Evolutionary conservation across 768 basidiomycete species (phyloP).

Genomic region (Tylopilus subfusipes): DNA sequence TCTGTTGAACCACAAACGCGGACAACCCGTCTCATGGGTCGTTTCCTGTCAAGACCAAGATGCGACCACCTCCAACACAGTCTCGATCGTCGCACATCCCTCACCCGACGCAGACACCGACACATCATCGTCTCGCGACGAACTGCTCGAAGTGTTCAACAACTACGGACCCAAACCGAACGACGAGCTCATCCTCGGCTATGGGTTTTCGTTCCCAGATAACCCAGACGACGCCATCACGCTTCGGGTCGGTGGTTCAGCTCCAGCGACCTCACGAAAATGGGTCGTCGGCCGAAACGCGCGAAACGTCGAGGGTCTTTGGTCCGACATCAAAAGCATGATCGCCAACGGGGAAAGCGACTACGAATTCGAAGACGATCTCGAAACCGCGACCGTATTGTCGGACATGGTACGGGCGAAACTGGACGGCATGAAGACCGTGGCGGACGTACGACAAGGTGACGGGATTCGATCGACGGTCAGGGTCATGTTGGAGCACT

Average conservation of each 20-base stretch:
- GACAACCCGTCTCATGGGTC: constrained; percentile 79
- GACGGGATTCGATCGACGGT: constrained; percentile 52
- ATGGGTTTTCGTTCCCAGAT: constrained; percentile 76
- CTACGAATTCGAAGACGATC: constrained; percentile 52
- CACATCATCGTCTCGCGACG: constrained; percentile 28
- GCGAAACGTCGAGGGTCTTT: constrained; percentile 53
- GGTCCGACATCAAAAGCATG: constrained; percentile 48
- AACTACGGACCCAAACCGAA: constrained; percentile 94
- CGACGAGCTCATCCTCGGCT: constrained; percentile 84
- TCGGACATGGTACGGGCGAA: constrained; percentile 61
- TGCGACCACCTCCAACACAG: constrained; percentile 28
- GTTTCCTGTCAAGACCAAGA: constrained; percentile 38
- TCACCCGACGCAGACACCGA: constrained; percentile 21
- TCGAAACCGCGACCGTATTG: constrained; percentile 65
- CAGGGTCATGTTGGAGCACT: constrained; percentile 59
- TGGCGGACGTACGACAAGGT: constrained; percentile 16
- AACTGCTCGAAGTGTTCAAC: constrained; percentile 58
- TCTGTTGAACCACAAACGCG: constrained; percentile 79
- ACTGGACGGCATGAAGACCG: constrained; percentile 46
- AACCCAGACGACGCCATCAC: constrained; percentile 89
- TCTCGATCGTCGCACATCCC: constrained; percentile 62
- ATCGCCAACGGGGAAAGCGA: constrained; percentile 23
- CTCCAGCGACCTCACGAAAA: constrained; percentile 35
- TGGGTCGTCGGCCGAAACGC: constrained; percentile 66
- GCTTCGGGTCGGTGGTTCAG: constrained; percentile 73